Percentiles rank a stretch among this genome's conserved stretches.
These are phyloP conservation scores for Serendipita sp. DNA, from an alignment of 768 basidiomycete species.

Conservation along the genomic window DNA sequence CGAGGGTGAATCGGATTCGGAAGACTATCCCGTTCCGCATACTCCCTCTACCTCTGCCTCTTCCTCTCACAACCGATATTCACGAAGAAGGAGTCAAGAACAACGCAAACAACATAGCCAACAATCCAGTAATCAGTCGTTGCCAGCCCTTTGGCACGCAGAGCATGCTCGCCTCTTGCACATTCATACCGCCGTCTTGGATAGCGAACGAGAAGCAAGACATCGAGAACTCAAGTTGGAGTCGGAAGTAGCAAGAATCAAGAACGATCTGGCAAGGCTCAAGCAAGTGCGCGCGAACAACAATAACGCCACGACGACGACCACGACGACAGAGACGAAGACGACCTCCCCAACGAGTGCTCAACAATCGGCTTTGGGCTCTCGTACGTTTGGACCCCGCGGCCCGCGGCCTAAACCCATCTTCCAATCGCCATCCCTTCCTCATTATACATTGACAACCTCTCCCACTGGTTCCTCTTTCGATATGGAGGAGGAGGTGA, in stretches of 20 bases:
- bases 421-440: conserved; percentile 69
- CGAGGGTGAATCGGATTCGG: background rate
- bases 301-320: background rate
- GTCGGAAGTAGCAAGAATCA: background rate
- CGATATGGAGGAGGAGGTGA: background rate
- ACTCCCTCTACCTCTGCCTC: background rate
- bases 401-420: conserved; percentile 51
- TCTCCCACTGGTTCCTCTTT: background rate
- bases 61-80: background rate
- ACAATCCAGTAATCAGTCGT: background rate
- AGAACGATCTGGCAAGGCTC: background rate
- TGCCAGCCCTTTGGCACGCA: background rate
- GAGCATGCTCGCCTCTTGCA: background rate
- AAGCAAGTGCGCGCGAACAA: background rate
- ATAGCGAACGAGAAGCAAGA: background rate
- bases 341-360: background rate
- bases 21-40: background rate
- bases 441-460: background rate
- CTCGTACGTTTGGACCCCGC: conserved; percentile 45
- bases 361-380: background rate
- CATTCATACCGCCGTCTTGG: background rate
- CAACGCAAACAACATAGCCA: background rate
- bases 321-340: background rate
- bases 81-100: background rate
- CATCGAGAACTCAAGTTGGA: background rate